Evolutionary conservation across 2,329 filamentous ascomycete species (phyloP).

Genomic region (Leptographium lundbergii): DNA sequence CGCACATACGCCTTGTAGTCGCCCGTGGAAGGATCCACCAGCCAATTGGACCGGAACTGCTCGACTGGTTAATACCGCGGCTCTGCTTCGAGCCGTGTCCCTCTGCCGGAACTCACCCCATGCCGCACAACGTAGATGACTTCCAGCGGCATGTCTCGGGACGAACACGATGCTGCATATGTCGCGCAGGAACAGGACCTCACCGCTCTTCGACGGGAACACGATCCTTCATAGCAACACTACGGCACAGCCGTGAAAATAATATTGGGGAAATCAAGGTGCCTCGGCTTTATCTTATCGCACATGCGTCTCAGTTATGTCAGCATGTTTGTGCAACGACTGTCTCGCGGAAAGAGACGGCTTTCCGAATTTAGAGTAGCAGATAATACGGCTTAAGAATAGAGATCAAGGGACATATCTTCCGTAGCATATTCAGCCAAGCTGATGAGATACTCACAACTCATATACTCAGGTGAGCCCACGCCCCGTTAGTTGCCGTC

Average conservation of each 20-base stretch:
- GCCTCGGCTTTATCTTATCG: not conserved
- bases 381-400: no score
- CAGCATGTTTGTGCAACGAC: not conserved
- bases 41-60: conserved; percentile 85
- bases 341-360: not conserved
- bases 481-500: not conserved
- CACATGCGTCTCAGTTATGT: not conserved
- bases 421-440: no score
- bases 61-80: not conserved
- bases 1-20: conserved; percentile 60
- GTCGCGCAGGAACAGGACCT: no score
- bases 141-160: conserved; percentile 48
- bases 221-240: not conserved
- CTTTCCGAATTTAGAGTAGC: not conserved
- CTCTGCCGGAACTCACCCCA: conserved; percentile 45
- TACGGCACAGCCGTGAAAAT: not conserved
- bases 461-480: no score
- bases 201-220: not conserved
- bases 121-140: conserved; percentile 64
- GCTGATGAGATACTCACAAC: no score
- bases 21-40: conserved; percentile 68
- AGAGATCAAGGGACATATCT: no score
- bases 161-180: not conserved
- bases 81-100: not conserved
- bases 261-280: not conserved